Base-by-base conservation (phyloP, 2,329 filamentous ascomycete species). In the Stachybotrys echinatus region DNA sequence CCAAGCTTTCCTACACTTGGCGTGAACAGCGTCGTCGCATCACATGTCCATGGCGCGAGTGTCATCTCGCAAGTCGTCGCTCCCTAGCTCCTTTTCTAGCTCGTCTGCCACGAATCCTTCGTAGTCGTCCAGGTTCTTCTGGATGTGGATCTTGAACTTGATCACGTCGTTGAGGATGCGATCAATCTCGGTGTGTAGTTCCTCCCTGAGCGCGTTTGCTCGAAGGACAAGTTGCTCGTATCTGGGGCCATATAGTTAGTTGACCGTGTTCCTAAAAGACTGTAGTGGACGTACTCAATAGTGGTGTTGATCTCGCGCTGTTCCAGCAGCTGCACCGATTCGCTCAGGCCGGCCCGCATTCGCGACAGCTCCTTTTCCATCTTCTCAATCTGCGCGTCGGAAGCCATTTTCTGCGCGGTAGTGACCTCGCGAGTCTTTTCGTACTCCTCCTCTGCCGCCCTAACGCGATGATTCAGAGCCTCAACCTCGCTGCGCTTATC, bases 291-390 rank as follows among this genome's bases (percentile, higher is more conserved):
- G 65, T 75, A 92, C 88, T 97, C 92, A 59, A 97, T 94, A 53
- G 92, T 95, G 12, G 90, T 94, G 61, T 92, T 95, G 82, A 97
- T 96, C 74, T 97, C 92, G 49, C 89, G 80, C 69, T 96, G 92
- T 67, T 96, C 91, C 80, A 96, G 87, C 45, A 95, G 70, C 69
- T 96, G 89, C 48, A 96, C 88, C 31, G 85, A 91, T 67, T 96
- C 92, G 3, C 83, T 86, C 23, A 96, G 74, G 12, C 86, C 87
- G 2, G 87, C 82, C 40, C 92, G 81, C 89, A 97, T 95, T 66
- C 91, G 89, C 44, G 89, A 88, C n/a, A 99, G 75, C 67, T 99
- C 92, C 70, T 96, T 96, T 72, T 99, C 94, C 87, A 96, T 95
- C 75, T 94, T 94, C 70, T 99, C 94, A 61, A 99, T 96, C 67